Conservation (phyloP, 805 yeast species). For the Tanozyma kutaoensis region DNA sequence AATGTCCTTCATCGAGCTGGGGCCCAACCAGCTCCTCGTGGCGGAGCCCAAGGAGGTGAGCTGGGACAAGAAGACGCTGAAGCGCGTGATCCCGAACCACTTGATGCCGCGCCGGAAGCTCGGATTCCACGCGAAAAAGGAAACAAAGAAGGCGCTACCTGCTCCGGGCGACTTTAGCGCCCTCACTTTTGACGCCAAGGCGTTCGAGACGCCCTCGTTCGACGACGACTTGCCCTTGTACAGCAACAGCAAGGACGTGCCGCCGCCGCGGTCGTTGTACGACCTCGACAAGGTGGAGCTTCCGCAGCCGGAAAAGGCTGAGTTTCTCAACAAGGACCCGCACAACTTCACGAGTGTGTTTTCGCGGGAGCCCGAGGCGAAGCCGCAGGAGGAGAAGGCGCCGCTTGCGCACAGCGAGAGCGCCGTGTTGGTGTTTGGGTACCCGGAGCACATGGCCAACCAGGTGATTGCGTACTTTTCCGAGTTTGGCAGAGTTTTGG, state of each 20-base stretch:
- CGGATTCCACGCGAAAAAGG: conserved; percentile 18
- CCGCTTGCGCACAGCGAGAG: conserved; percentile 29
- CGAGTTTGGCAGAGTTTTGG: conserved; percentile 69
- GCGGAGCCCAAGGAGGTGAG: conserved; percentile 8
- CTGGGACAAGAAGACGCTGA: conserved; percentile 23
- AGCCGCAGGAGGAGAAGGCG: conserved; percentile 1
- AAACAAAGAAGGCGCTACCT: not conserved
- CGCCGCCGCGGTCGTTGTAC: conserved; percentile 37
- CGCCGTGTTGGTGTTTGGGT: conserved; percentile 80
- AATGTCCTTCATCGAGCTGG: too few relatives aligned
- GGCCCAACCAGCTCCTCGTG: too few relatives aligned
- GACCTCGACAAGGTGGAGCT: conserved; percentile 32
- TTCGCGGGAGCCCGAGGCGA: conserved; percentile 14
- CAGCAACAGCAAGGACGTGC: conserved; percentile 22
- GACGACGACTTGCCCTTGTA: conserved; percentile 15
- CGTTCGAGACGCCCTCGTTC: conserved; percentile 9
- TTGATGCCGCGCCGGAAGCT: conserved; percentile 25
- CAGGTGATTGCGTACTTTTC: conserved; percentile 60
- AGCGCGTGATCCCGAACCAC: conserved; percentile 27
- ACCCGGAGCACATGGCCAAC: conserved; percentile 62
- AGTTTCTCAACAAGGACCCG: conserved; percentile 33
- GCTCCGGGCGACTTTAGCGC: conserved; percentile 15
- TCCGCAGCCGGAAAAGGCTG: conserved; percentile 20
- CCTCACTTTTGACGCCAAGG: conserved; percentile 18
- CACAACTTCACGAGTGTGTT: conserved; percentile 31